phyloP scores from a whole-genome alignment of 2,329 filamentous ascomycete genomes.

The Chaetomium globosum region DNA sequence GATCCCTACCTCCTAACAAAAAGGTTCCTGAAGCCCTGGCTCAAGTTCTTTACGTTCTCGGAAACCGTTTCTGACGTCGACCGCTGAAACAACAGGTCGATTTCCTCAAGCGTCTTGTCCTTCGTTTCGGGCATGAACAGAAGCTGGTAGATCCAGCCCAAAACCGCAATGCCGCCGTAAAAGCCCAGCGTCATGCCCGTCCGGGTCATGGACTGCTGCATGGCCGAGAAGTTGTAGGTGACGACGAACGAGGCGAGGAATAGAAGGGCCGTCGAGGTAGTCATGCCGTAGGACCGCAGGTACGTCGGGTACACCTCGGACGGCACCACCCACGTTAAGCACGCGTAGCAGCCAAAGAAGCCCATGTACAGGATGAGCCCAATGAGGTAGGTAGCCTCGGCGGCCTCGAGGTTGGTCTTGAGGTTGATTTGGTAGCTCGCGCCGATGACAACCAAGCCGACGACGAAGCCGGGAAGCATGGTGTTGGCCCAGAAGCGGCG shows the following conservation, averaged over 20 bases:
- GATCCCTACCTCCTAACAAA: background rate
- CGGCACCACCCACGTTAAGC: slow-evolving; percentile 23
- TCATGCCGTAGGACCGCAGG: slow-evolving; percentile 24
- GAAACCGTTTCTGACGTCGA: slow-evolving; percentile 15
- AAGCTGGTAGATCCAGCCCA: slow-evolving; percentile 23
- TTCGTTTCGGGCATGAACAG: slow-evolving; percentile 24
- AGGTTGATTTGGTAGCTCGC: slow-evolving; percentile 21
- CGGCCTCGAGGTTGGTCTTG: slow-evolving; percentile 11
- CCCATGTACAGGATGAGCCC: slow-evolving; percentile 23
- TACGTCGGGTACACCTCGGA: slow-evolving; percentile 25
- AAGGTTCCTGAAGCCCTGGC: background rate
- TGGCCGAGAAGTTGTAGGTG: slow-evolving; percentile 25
- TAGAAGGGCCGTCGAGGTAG: slow-evolving; percentile 17
- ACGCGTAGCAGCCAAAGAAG: slow-evolving; percentile 24
- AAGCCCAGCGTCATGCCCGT: slow-evolving; percentile 20
- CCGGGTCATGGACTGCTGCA: slow-evolving; percentile 22
- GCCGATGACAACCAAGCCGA: slow-evolving; percentile 23
- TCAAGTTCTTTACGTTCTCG: slow-evolving; percentile 18
- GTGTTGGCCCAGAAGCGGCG: slow-evolving; percentile 25
- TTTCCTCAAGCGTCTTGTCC: slow-evolving; percentile 24
- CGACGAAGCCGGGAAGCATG: slow-evolving; percentile 21
- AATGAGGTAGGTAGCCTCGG: slow-evolving; percentile 23
- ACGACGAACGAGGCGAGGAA: slow-evolving; percentile 23
- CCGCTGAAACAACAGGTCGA: slow-evolving; percentile 18
- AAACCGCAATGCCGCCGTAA: slow-evolving; percentile 20